phyloP scores from a whole-genome alignment of 163 green algal genomes.

The Dunaliella salina region DNA sequence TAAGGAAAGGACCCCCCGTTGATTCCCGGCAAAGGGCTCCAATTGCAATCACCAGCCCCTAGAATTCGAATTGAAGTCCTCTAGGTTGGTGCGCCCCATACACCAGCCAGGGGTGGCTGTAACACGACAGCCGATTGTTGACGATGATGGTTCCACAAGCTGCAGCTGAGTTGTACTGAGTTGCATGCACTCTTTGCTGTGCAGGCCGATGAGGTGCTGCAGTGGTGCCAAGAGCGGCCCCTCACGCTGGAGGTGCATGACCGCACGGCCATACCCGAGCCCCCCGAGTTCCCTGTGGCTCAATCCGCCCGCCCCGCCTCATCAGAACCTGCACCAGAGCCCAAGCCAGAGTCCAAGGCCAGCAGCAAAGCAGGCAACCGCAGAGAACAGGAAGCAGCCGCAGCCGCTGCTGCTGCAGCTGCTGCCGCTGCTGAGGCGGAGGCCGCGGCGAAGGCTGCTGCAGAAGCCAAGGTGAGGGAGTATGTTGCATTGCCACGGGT shows the following conservation, averaged over 20 bases:
- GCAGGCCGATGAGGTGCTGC: conserved; percentile 28
- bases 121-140: too few species aligned
- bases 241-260: conserved; percentile 48
- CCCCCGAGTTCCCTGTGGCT: conserved; percentile 41
- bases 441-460: not conserved
- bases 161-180: too few species aligned
- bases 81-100: too few species aligned
- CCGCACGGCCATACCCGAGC: conserved; percentile 37
- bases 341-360: not conserved
- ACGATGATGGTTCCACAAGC: too few species aligned
- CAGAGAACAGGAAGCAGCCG: not conserved
- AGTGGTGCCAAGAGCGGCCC: conserved; percentile 21
- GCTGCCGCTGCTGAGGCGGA: not conserved
- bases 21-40: too few species aligned
- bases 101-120: too few species aligned
- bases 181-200: too few species aligned
- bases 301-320: too few species aligned
- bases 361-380: not conserved
- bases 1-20: too few species aligned
- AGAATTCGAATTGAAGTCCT: too few species aligned
- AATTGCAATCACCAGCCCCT: too few species aligned
- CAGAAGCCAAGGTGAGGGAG: not conserved
- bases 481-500: too few species aligned
- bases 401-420: not conserved
- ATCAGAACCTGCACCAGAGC: not conserved